Evolutionary conservation across 805 yeast genomes (phyloP).

Genomic region (Helenozyma rhizophorensis): DNA sequence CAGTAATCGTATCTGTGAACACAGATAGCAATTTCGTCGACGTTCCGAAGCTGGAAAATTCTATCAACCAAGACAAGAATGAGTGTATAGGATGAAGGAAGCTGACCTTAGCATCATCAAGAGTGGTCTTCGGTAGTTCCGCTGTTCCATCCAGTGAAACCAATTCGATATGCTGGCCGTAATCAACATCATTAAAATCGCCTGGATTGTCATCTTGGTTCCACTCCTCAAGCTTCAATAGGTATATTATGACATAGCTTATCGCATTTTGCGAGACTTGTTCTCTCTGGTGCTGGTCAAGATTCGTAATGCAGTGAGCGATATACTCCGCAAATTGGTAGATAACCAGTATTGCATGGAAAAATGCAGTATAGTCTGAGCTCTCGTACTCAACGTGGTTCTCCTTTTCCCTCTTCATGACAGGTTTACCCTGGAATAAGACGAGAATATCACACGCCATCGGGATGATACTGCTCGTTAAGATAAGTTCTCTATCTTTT

Average conservation of each 20-base stretch:
- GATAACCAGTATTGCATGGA: slow-evolving; percentile 64
- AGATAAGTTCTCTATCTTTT: slow-evolving; percentile 46
- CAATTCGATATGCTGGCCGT: slow-evolving; percentile 10
- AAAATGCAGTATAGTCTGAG: slow-evolving; percentile 72
- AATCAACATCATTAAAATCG: slow-evolving; percentile 10
- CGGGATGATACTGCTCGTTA: slow-evolving; percentile 42
- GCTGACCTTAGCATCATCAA: slow-evolving; percentile 47
- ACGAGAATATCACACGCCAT: slow-evolving; percentile 63
- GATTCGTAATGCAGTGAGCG: slow-evolving; percentile 39
- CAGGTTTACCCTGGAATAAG: slow-evolving; percentile 75
- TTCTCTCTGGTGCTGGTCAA: slow-evolving; percentile 11
- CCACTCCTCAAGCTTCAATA: slow-evolving; percentile 24
- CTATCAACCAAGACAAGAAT: slow-evolving; percentile 66
- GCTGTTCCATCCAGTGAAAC: slow-evolving; percentile 3
- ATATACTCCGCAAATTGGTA: slow-evolving; percentile 56
- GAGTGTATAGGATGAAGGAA: slow-evolving; percentile 80
- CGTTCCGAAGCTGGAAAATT: slow-evolving; percentile 37
- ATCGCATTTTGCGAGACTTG: slow-evolving; percentile 25
- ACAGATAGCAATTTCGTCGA: slow-evolving; percentile 19
- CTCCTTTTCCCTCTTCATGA: slow-evolving; percentile 65
- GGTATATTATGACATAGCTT: slow-evolving; percentile 23
- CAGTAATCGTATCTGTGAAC: slow-evolving; percentile 12
- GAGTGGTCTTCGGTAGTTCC: not conserved
- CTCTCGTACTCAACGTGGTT: slow-evolving; percentile 90
- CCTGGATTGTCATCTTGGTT: not conserved